Evolutionary conservation across 2,329 filamentous ascomycete genomes (phyloP).

Genomic region (Onygena corvina): DNA sequence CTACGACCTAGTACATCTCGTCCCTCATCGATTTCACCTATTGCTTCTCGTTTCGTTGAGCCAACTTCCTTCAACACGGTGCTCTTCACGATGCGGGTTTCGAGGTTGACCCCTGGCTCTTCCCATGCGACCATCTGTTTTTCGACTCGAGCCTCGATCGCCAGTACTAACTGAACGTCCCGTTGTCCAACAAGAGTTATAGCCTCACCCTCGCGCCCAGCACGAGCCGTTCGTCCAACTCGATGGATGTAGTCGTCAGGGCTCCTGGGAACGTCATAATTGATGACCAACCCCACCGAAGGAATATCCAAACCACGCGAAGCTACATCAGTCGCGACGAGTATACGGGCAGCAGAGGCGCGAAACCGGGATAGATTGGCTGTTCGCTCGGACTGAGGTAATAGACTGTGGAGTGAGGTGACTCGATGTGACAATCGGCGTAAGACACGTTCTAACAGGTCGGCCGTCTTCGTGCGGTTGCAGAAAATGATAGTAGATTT

Average conservation of each 20-base stretch:
- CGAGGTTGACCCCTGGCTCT: constrained; percentile 89
- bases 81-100: constrained; percentile 74
- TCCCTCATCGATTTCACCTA: constrained; percentile 83
- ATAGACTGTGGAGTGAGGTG: constrained; percentile 76
- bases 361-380: constrained; percentile 87
- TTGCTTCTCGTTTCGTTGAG: constrained; percentile 88
- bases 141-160: constrained; percentile 72
- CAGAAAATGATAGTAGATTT: constrained; percentile 86
- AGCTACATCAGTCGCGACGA: constrained; percentile 91
- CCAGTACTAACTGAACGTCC: constrained; percentile 80
- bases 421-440: constrained; percentile 78
- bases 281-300: constrained; percentile 77
- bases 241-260: constrained; percentile 96
- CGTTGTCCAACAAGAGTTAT: constrained; percentile 86
- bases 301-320: constrained; percentile 92
- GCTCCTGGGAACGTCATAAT: constrained; percentile 92
- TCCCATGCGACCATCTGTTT: constrained; percentile 69
- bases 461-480: constrained; percentile 80
- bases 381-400: constrained; percentile 72
- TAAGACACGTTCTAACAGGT: constrained; percentile 77
- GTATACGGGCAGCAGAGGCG: constrained; percentile 71
- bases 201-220: constrained; percentile 68
- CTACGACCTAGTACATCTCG: constrained; percentile 83
- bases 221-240: constrained; percentile 87
- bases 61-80: constrained; percentile 69